Evolutionary conservation across 768 basidiomycete species (phyloP).

Genomic region (Serendipita sp.): DNA sequence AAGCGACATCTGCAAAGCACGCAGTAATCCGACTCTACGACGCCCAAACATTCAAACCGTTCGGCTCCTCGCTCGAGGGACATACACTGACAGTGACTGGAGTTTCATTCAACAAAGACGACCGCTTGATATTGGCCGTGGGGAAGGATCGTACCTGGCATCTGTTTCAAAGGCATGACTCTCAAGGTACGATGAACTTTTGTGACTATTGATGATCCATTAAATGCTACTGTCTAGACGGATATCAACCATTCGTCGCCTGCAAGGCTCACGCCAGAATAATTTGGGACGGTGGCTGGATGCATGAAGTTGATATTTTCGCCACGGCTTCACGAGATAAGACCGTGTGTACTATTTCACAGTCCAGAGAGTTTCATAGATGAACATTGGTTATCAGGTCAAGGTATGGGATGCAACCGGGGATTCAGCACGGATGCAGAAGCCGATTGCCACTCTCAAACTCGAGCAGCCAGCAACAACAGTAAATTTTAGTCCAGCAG

Average conservation of each 20-base stretch:
- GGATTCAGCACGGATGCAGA: conserved; percentile 33
- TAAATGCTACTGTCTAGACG: conserved; percentile 22
- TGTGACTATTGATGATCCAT: neutral
- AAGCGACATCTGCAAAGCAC: conserved; percentile 73
- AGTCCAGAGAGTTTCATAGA: conserved; percentile 1
- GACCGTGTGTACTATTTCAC: conserved; percentile 36
- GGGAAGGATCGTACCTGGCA: conserved; percentile 90
- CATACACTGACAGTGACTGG: conserved; percentile 83
- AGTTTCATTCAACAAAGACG: conserved; percentile 79
- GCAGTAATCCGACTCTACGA: conserved; percentile 78
- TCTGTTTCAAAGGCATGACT: conserved; percentile 40
- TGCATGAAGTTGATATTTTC: conserved; percentile 58
- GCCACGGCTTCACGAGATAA: conserved; percentile 94
- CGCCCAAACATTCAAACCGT: conserved; percentile 47
- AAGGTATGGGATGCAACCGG: conserved; percentile 56
- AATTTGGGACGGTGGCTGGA: conserved; percentile 93
- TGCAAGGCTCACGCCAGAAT: conserved; percentile 85
- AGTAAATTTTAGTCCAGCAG: conserved; percentile 41
- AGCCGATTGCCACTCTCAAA: conserved; percentile 42
- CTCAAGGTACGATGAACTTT: conserved; percentile 23
- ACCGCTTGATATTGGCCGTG: conserved; percentile 62
- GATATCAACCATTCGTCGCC: conserved; percentile 44
- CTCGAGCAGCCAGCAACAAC: conserved; percentile 69
- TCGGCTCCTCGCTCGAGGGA: conserved; percentile 62
- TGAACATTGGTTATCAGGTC: conserved; percentile 35